phyloP scores from a whole-genome alignment of 169 alveolate species.

The Theileria orientalis region DNA sequence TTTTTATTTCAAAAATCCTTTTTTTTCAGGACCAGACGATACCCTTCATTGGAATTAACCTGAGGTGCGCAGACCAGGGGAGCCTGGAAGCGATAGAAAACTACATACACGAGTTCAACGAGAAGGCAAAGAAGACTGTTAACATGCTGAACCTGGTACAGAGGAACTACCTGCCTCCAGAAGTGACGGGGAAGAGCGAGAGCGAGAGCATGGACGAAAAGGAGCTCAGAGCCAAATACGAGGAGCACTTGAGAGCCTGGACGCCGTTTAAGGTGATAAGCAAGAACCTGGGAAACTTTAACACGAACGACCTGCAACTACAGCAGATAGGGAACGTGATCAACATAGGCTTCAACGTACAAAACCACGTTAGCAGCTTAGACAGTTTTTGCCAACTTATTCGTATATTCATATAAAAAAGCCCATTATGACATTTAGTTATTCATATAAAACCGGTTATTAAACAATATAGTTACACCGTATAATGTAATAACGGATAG shows the following conservation, averaged over 20 bases:
- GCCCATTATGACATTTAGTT: background rate
- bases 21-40: background rate
- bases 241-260: conserved; percentile 52
- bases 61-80: conserved; percentile 86
- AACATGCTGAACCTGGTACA: conserved; percentile 37
- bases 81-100: conserved; percentile 83
- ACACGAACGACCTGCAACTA: conserved; percentile 73
- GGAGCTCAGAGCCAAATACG: conserved; percentile 15
- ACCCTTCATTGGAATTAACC: conserved; percentile 70
- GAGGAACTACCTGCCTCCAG: conserved; percentile 6
- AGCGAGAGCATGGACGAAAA: conserved; percentile 35
- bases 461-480: too few species aligned
- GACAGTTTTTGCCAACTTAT: background rate
- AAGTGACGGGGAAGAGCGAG: conserved; percentile 20
- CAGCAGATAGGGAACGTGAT: conserved; percentile 60
- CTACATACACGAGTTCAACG: conserved; percentile 68
- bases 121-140: conserved; percentile 35
- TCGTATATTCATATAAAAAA: background rate
- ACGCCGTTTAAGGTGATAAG: conserved; percentile 72
- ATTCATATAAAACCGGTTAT: too few species aligned
- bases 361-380: conserved; percentile 1
- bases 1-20: too few species aligned
- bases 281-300: conserved; percentile 82
- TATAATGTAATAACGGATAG: too few species aligned
- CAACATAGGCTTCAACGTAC: conserved; percentile 44